These are phyloP conservation scores for Nakazawaea peltata DNA, from an alignment of 805 yeast genomes.

Conservation along the genomic window DNA sequence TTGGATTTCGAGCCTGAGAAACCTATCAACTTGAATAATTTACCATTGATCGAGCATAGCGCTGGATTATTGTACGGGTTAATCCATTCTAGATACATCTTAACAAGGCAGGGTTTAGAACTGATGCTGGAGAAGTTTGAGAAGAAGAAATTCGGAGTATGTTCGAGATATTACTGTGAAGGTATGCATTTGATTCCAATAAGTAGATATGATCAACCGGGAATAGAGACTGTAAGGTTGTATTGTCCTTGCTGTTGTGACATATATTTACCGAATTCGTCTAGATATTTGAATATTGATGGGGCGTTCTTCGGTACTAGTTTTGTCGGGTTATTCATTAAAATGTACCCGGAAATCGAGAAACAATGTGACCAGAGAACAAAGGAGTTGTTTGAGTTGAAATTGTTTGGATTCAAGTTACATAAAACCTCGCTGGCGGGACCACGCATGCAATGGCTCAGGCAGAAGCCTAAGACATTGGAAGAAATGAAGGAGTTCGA, in stretches of 20 bases:
- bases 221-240: conserved; percentile 83
- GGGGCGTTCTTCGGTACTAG: conserved; percentile 97
- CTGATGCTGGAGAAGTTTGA: conserved; percentile 93
- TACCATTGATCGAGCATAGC: conserved; percentile 75
- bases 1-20: conserved; percentile 70
- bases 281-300: conserved; percentile 83
- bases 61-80: conserved; percentile 92
- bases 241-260: conserved; percentile 95
- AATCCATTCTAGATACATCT: conserved; percentile 86
- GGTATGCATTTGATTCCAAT: conserved; percentile 87
- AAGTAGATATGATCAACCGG: conserved; percentile 86
- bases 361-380: conserved; percentile 59
- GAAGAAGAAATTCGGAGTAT: conserved; percentile 79
- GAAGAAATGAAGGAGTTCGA: conserved; percentile 57
- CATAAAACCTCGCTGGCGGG: conserved; percentile 72
- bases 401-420: conserved; percentile 81
- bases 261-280: conserved; percentile 77
- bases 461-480: conserved; percentile 61
- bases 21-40: conserved; percentile 53
- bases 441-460: conserved; percentile 93
- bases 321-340: conserved; percentile 86
- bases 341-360: conserved; percentile 87
- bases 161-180: conserved; percentile 86
- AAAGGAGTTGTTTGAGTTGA: conserved; percentile 56
- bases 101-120: conserved; percentile 83